Base-by-base conservation (phyloP, 179 eudicot species). In the Gypsophila paniculata region DNA sequence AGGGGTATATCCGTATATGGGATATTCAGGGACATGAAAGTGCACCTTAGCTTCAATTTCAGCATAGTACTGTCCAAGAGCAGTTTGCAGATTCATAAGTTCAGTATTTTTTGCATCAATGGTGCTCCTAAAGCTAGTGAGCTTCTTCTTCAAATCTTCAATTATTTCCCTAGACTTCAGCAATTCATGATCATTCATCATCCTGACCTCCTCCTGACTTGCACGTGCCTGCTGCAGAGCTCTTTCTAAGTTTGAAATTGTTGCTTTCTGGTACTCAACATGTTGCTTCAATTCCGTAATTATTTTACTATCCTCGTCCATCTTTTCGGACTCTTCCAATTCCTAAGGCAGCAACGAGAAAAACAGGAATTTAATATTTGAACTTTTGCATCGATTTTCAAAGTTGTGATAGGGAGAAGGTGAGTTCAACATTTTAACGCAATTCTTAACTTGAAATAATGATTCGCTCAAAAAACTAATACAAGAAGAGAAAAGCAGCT, bases 11-110 rank as follows among this genome's bases (percentile, higher is more conserved):
- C 42, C 18, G 7, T 59, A 32, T 22, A 70, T 29, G 52, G 7
- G 58, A 42, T 13, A 70, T 42, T 63, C 23, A 17, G 25, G 32
- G 66, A 64, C 49, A 71, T 26, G 44, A 55, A 72, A 51, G 4
- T 54, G 51, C 21, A 94, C 99, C 99, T 94, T 91, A 21, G 97
- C 97, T 82, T 94, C 99, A 64, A 90, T 88, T 85, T 94, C 97
- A 65, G 99, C 99, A 78, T 91, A 94, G 79, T 88, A 91, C 81
- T 88, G 97, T 72, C 99, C 99, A 75, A 94, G 90, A 62, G 97
- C 99, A 80, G 97, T 94, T 86, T 94, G 93, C 63, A 94, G 88
- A 78, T 91, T 94, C 77, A 82, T 79, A 79, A 91, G 84, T 79
- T 94, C 99, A 13, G 82, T 84, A 80, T 94, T 94, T 82, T 94